Percentiles rank a stretch among this genome's conserved stretches.
phyloP scores from a whole-genome alignment of 2,329 filamentous ascomycete species.

The Hymenoscyphus repandus region DNA sequence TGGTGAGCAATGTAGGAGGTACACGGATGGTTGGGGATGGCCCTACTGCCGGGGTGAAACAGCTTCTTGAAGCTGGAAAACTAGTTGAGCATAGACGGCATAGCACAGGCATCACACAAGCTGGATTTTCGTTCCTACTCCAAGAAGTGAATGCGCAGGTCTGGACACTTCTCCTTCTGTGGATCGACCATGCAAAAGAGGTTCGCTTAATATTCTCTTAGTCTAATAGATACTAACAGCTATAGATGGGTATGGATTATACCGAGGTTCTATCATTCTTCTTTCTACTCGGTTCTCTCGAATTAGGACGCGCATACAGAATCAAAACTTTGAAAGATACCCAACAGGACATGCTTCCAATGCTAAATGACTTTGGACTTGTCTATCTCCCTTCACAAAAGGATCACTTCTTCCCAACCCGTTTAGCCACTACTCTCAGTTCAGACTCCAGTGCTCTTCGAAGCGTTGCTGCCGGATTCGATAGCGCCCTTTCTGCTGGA shows the following conservation, averaged over 20 bases:
- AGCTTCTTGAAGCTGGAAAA: slow-evolving; percentile 72
- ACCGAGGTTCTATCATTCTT: slow-evolving; percentile 95
- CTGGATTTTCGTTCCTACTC: slow-evolving; percentile 89
- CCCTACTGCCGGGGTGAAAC: slow-evolving; percentile 75
- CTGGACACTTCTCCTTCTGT: slow-evolving; percentile 90
- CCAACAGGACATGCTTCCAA: slow-evolving; percentile 82
- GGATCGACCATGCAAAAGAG: slow-evolving; percentile 76
- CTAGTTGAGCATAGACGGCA: slow-evolving; percentile 61
- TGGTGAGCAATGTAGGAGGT: slow-evolving; percentile 72
- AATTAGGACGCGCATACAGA: slow-evolving; percentile 87
- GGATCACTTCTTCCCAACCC: slow-evolving; percentile 77
- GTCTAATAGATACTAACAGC: slow-evolving; percentile 12
- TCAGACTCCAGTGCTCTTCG: slow-evolving; percentile 65
- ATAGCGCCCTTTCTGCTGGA: slow-evolving; percentile 53
- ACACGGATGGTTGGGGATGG: slow-evolving; percentile 42
- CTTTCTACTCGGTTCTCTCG: slow-evolving; percentile 89
- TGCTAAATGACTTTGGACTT: slow-evolving; percentile 87
- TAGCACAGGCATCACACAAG: slow-evolving; percentile 73
- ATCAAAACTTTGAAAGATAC: slow-evolving; percentile 76
- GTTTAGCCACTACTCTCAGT: slow-evolving; percentile 89
- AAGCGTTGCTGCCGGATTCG: slow-evolving; percentile 62
- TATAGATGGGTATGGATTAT: slow-evolving; percentile 63
- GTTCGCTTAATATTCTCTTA: slow-evolving; percentile 30
- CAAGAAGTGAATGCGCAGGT: slow-evolving; percentile 96
- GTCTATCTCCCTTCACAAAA: slow-evolving; percentile 62